Conservation (phyloP, 1,284 basidiomycete genomes). For the Ceratobasidium sp. region DNA sequence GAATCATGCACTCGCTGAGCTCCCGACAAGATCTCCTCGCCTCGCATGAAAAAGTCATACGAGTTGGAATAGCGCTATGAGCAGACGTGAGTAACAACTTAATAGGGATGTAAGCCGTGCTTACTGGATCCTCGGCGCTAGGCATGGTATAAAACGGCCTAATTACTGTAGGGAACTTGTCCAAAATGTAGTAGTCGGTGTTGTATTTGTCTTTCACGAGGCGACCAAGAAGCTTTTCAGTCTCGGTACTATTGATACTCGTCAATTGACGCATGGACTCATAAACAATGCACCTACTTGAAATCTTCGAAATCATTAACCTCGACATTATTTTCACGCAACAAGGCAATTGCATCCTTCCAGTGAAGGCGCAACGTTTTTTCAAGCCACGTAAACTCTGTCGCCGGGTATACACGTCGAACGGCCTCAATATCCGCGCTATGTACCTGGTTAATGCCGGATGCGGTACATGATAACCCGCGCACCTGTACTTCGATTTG, state of each 20-base stretch:
- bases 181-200: constrained; percentile 97
- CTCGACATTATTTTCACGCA: constrained; percentile 86
- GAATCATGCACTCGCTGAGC: constrained; percentile 98
- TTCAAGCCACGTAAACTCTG: constrained; percentile 90
- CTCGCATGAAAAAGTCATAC: constrained; percentile 99
- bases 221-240: constrained; percentile 92
- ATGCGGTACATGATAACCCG: constrained; percentile 53
- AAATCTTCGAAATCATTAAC: constrained; percentile 87
- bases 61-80: constrained; percentile 91
- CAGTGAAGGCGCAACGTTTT: constrained; percentile 88
- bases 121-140: constrained; percentile 86
- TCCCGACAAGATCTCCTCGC: constrained; percentile 97
- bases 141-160: constrained; percentile 99
- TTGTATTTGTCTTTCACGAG: constrained; percentile 93
- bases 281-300: constrained; percentile 67
- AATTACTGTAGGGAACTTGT: constrained; percentile 94
- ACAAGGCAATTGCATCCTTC: constrained; percentile 87
- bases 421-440: constrained; percentile 77
- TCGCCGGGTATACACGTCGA: constrained; percentile 89
- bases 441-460: not conserved
- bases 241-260: constrained; percentile 75
- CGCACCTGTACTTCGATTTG: constrained; percentile 80
- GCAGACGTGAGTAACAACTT: constrained; percentile 9
- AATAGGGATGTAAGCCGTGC: constrained; percentile 54
- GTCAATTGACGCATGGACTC: not conserved